These are phyloP conservation scores for Oryza glumipatula DNA, from an alignment of 176 grass and related monocot genomes.

Conservation along the genomic window DNA sequence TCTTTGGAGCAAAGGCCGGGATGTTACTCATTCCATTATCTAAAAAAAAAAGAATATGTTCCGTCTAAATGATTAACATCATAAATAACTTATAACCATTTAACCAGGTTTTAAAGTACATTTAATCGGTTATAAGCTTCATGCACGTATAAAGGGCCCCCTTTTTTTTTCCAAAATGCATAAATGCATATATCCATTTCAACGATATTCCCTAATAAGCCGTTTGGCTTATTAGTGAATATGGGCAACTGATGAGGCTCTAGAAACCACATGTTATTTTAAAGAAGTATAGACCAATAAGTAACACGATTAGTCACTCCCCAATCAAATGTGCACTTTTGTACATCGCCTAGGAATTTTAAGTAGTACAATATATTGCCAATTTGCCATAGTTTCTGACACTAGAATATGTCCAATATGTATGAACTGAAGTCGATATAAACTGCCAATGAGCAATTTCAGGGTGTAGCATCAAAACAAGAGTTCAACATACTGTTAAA, in stretches of 20 bases:
- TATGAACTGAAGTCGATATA: constrained; percentile 8
- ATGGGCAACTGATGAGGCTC: no score
- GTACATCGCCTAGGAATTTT: neutral
- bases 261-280: neutral
- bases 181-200: neutral
- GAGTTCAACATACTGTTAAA: constrained; percentile 68
- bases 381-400: neutral
- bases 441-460: neutral
- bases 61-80: neutral
- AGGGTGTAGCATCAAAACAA: constrained; percentile 28
- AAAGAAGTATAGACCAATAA: neutral
- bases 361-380: neutral
- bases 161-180: neutral
- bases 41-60: neutral
- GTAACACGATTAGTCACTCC: neutral
- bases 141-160: neutral
- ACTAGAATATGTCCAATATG: constrained; percentile 13
- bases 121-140: neutral
- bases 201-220: neutral
- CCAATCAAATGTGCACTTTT: neutral
- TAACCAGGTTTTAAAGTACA: neutral
- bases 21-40: no score
- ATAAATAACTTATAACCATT: constrained; percentile 22
- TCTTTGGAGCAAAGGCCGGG: no score
- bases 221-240: no score